Evolutionary conservation across 208 protist species (phyloP).

Genomic region (Crithidia fasciculata): DNA sequence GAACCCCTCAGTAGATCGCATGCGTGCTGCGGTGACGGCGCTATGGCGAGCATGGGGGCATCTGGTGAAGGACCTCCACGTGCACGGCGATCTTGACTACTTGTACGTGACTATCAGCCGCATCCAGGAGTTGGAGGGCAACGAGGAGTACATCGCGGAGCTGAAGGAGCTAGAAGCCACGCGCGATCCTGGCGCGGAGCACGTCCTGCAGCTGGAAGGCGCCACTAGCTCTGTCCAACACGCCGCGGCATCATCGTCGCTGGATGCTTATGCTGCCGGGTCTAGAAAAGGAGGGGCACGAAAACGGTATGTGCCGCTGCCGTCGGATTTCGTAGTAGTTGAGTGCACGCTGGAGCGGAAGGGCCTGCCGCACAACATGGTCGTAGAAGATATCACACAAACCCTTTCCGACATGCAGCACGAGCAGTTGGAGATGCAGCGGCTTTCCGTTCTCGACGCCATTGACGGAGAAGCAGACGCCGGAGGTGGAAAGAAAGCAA

Average conservation of each 20-base stretch:
- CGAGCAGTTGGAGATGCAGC: constrained; percentile 69
- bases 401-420: constrained; percentile 75
- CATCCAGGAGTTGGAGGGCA: constrained; percentile 54
- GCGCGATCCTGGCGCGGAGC: neutral
- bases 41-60: constrained; percentile 89
- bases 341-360: constrained; percentile 84
- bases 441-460: constrained; percentile 64
- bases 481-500: constrained; percentile 3
- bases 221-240: constrained; percentile 1
- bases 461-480: constrained; percentile 25
- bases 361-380: constrained; percentile 83
- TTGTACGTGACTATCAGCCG: constrained; percentile 78
- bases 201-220: constrained; percentile 4
- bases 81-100: constrained; percentile 83
- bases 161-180: constrained; percentile 46
- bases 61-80: constrained; percentile 86
- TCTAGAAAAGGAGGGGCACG: constrained; percentile 1
- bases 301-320: constrained; percentile 51
- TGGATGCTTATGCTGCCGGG: neutral
- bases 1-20: constrained; percentile 34
- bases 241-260: constrained; percentile 1
- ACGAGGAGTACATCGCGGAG: constrained; percentile 54
- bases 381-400: constrained; percentile 81
- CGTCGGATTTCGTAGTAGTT: constrained; percentile 79
- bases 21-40: constrained; percentile 63